These are phyloP conservation scores for Fragilariopsis cylindrus DNA, from an alignment of 108 stramenopile species.

Conservation along the genomic window DNA sequence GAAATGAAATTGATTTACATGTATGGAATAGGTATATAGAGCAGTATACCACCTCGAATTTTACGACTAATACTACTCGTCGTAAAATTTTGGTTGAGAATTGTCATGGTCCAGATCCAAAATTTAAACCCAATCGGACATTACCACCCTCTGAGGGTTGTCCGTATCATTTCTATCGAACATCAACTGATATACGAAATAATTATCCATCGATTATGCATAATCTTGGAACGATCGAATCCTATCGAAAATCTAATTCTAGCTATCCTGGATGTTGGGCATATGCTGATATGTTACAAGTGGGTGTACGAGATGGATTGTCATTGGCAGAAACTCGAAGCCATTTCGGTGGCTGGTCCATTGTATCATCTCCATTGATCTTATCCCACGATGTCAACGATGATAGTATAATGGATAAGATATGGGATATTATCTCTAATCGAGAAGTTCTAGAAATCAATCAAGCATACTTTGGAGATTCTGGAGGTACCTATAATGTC, in stretches of 20 bases:
- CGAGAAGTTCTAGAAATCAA: slow-evolving; percentile 36
- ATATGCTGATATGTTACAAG: slow-evolving; percentile 54
- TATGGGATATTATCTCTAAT: slow-evolving; percentile 48
- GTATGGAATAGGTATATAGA: slow-evolving; percentile 22
- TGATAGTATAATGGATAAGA: slow-evolving; percentile 21
- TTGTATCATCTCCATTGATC: slow-evolving; percentile 44
- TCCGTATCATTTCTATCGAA: slow-evolving; percentile 39
- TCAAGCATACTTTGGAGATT: slow-evolving; percentile 45
- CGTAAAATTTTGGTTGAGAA: slow-evolving; percentile 38
- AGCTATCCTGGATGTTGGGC: slow-evolving; percentile 54
- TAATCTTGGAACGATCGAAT: slow-evolving; percentile 35
- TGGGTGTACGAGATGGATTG: slow-evolving; percentile 29
- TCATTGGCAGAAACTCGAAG: slow-evolving; percentile 31
- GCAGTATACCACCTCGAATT: slow-evolving; percentile 19
- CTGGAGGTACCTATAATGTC: slow-evolving; percentile 32
- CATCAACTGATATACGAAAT: slow-evolving; percentile 35
- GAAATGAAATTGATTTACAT: slow-evolving; percentile 27
- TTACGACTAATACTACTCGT: not conserved
- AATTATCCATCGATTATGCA: slow-evolving; percentile 30
- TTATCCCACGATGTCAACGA: slow-evolving; percentile 44
- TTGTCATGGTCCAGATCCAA: slow-evolving; percentile 35
- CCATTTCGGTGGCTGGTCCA: slow-evolving; percentile 50
- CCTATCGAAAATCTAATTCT: slow-evolving; percentile 18
- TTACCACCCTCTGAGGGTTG: slow-evolving; percentile 29
- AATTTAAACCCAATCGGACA: slow-evolving; percentile 3